phyloP scores from a whole-genome alignment of 1,284 basidiomycete genomes.

The Rhodotorula sp. region DNA sequence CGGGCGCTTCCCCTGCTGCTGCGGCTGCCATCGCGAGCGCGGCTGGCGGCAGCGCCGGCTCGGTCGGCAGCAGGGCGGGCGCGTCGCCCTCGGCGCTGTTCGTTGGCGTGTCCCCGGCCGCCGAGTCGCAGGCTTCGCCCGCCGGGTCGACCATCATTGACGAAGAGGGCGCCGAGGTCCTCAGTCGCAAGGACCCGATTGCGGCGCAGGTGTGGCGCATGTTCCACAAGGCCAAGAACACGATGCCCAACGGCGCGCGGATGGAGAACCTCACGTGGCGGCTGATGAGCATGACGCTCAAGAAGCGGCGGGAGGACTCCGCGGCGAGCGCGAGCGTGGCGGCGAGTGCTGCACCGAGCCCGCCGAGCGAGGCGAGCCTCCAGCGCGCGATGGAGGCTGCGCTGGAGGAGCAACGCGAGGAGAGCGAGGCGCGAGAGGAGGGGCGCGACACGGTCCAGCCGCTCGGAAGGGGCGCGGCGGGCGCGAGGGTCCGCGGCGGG shows the following conservation, averaged over 20 bases:
- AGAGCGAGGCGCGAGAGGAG: slow-evolving; percentile 18
- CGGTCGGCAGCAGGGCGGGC: neutral
- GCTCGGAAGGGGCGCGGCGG: neutral
- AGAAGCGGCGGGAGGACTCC: slow-evolving; percentile 63
- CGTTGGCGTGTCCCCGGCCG: neutral
- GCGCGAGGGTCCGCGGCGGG: slow-evolving; percentile 5
- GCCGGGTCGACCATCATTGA: slow-evolving; percentile 39
- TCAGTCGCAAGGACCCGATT: slow-evolving; percentile 69
- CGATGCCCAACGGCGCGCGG: slow-evolving; percentile 83
- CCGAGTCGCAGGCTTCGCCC: slow-evolving; percentile 1
- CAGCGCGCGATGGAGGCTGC: slow-evolving; percentile 8
- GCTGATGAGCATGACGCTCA: slow-evolving; percentile 92
- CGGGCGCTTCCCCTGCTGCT: neutral
- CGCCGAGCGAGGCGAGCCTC: neutral
- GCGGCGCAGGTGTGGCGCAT: slow-evolving; percentile 97
- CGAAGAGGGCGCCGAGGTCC: slow-evolving; percentile 40
- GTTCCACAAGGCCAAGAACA: slow-evolving; percentile 85
- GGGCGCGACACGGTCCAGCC: slow-evolving; percentile 9
- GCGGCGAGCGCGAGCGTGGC: neutral
- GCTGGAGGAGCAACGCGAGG: slow-evolving; percentile 20
- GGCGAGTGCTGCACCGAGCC: slow-evolving; percentile 9
- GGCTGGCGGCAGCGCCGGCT: slow-evolving; percentile 2
- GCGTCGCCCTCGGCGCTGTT: neutral
- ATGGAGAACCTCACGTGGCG: slow-evolving; percentile 99
- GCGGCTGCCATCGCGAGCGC: neutral